These are phyloP conservation scores for Ascosphaera apis DNA, from an alignment of 2,329 filamentous ascomycete species.

Conservation along the genomic window DNA sequence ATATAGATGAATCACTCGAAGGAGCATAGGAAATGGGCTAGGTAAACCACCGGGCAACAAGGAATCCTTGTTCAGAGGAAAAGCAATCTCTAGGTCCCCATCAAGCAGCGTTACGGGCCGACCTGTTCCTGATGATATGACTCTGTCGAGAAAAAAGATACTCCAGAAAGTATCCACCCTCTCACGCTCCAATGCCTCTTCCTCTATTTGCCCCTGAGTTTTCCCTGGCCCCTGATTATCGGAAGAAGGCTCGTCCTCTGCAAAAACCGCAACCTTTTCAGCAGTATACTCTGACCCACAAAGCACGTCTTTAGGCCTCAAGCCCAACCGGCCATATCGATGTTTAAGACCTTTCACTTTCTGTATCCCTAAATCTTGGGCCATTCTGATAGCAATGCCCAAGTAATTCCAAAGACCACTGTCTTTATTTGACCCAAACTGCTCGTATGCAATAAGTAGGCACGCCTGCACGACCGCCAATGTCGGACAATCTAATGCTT, in stretches of 20 bases:
- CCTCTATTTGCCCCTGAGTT: constrained; percentile 25
- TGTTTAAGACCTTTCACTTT: constrained; percentile 52
- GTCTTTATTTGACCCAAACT: constrained; percentile 71
- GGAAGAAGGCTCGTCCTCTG: constrained; percentile 16
- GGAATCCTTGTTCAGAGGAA: constrained; percentile 33
- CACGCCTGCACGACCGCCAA: constrained; percentile 69
- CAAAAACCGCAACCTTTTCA: too few relatives aligned
- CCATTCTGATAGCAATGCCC: constrained; percentile 66
- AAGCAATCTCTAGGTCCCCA: constrained; percentile 60
- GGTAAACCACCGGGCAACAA: constrained; percentile 41
- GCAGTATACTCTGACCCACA: too few relatives aligned
- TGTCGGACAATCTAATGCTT: constrained; percentile 61
- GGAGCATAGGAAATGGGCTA: constrained; percentile 54
- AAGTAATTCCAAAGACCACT: constrained; percentile 89
- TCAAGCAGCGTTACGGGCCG: constrained; percentile 63
- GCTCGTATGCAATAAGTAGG: constrained; percentile 64
- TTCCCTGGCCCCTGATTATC: constrained; percentile 13
- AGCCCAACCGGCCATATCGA: constrained; percentile 29
- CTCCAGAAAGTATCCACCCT: constrained; percentile 77
- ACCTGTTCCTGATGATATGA: constrained; percentile 72
- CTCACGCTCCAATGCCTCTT: constrained; percentile 49
- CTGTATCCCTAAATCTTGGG: constrained; percentile 56
- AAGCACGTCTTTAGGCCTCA: constrained; percentile 31
- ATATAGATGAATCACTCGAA: constrained; percentile 68
- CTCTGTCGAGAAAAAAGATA: constrained; percentile 66